Base-by-base conservation (phyloP, 1,139 yeast species). In the Geotrichum histeridarum region DNA sequence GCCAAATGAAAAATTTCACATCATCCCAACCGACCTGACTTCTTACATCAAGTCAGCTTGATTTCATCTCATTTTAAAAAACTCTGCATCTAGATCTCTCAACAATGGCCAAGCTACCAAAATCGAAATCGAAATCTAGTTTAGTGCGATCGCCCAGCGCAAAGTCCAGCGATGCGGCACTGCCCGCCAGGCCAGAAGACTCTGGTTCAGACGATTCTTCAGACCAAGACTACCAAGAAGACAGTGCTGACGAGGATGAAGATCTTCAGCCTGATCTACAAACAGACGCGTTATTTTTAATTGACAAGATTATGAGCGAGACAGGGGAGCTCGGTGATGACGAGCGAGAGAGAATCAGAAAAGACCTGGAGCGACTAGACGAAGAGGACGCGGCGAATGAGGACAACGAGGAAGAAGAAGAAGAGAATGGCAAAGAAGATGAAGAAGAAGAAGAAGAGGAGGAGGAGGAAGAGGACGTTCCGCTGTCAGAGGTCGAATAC, bases 271-370 rank as follows among this genome's bases (percentile, higher is more conserved):
- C 53, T 6, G 42, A 43, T 12, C 31, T 49, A 22, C 41, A 48
- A 36, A 46, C 50, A 22, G 51, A 47, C 27, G 53, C 53, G 8
- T 35, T 43, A 50, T 27, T 48, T 4, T 15, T 53, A 14, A 49
- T 53, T 32, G 53, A 33, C 7, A 41, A 53, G 42, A 50, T 49
- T 17, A 42, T n/a, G 32, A 42, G 14, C 15, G 51, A 45, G 18
- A 39, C 42, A 7, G 8, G 8, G 32, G 50, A 37, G 15, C 50
- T 56, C 61, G 69, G 57, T 56, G 63, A 55, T 64, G 60, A 60
- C 61, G 65, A 57, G 42, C 60, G 57, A 43, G 48, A 65, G 57
- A 56, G 63, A 53, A 36, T 60, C 37, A 57, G 50, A 31, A 51
- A 52, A 46, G 54, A 38, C 12, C 38, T 54, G 41, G 57, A 59